These are phyloP conservation scores for Ramularia collo-cygni DNA, from an alignment of 2,329 filamentous ascomycete species.

Conservation along the genomic window DNA sequence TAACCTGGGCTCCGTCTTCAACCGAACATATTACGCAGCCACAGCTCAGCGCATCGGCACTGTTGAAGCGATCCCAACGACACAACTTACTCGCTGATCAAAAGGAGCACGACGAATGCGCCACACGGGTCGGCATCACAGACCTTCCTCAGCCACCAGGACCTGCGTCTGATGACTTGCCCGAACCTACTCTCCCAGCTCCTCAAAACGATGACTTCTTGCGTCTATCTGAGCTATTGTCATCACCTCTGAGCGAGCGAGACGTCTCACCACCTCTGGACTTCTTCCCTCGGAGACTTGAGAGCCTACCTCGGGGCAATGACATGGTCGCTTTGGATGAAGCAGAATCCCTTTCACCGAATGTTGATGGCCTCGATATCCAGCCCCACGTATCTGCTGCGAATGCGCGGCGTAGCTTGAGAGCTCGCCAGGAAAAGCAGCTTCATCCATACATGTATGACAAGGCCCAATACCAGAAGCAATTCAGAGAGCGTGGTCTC, in stretches of 20 bases:
- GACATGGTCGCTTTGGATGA: conserved; percentile 2
- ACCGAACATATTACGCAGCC: no score
- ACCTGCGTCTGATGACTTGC: no score
- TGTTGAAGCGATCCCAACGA: no score
- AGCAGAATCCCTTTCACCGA: neutral
- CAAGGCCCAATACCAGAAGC: conserved; percentile 37
- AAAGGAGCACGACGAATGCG: no score
- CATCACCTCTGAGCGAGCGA: conserved; percentile 24
- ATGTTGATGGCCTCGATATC: neutral
- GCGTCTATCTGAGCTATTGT: conserved; percentile 8
- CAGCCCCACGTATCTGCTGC: neutral
- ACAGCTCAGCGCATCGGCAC: no score
- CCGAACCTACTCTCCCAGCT: no score
- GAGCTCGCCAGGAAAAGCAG: conserved; percentile 43
- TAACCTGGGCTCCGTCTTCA: no score
- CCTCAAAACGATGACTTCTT: neutral
- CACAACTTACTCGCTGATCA: no score
- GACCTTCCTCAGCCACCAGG: no score
- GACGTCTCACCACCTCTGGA: conserved; percentile 17
- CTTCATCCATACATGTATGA: conserved; percentile 44
- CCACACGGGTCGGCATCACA: no score
- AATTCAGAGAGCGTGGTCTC: conserved; percentile 38
- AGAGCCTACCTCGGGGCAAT: neutral
- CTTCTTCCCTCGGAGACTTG: neutral
- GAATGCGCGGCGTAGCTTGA: conserved; percentile 29